Percentiles rank a stretch among this genome's conserved stretches.
phyloP scores from a whole-genome alignment of 1,284 basidiomycete species.

The Termitomyces sp. region DNA sequence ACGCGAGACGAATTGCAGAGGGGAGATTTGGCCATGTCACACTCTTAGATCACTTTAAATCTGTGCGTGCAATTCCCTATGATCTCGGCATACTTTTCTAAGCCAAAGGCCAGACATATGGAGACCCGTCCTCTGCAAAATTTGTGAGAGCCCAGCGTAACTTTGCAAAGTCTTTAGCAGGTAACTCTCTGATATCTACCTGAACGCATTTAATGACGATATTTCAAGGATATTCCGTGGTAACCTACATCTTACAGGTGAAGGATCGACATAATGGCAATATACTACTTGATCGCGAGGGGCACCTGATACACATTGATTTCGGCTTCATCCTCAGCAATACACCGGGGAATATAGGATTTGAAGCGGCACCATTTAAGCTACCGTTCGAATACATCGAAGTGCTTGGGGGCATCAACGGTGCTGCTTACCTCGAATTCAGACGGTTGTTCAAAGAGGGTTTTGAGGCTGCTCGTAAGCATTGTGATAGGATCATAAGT shows the following conservation, averaged over 20 bases:
- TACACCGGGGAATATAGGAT: slow-evolving; percentile 95
- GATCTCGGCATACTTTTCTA: slow-evolving; percentile 1
- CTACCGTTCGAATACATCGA: slow-evolving; percentile 93
- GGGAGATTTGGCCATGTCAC: slow-evolving; percentile 83
- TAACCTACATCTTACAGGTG: slow-evolving; percentile 95
- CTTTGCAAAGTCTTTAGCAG: slow-evolving; percentile 93
- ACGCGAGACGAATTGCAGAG: slow-evolving; percentile 79
- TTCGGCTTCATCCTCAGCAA: slow-evolving; percentile 99
- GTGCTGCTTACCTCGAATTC: slow-evolving; percentile 81
- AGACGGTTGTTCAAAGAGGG: slow-evolving; percentile 86
- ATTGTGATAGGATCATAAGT: slow-evolving; percentile 97
- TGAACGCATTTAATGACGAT: background rate
- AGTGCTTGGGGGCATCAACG: slow-evolving; percentile 86
- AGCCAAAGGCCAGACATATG: slow-evolving; percentile 65
- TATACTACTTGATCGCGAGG: slow-evolving; percentile 92
- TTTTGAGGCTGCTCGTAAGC: slow-evolving; percentile 91
- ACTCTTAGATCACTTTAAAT: slow-evolving; percentile 84
- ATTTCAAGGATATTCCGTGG: slow-evolving; percentile 79
- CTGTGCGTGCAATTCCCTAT: slow-evolving; percentile 41
- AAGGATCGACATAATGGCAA: slow-evolving; percentile 99
- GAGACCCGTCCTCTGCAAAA: slow-evolving; percentile 81
- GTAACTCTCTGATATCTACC: slow-evolving; percentile 27
- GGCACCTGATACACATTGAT: slow-evolving; percentile 94
- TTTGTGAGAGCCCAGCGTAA: slow-evolving; percentile 84
- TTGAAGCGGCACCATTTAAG: slow-evolving; percentile 99